These are phyloP conservation scores for Starmerella floricola DNA, from an alignment of 805 yeast genomes.

Conservation along the genomic window DNA sequence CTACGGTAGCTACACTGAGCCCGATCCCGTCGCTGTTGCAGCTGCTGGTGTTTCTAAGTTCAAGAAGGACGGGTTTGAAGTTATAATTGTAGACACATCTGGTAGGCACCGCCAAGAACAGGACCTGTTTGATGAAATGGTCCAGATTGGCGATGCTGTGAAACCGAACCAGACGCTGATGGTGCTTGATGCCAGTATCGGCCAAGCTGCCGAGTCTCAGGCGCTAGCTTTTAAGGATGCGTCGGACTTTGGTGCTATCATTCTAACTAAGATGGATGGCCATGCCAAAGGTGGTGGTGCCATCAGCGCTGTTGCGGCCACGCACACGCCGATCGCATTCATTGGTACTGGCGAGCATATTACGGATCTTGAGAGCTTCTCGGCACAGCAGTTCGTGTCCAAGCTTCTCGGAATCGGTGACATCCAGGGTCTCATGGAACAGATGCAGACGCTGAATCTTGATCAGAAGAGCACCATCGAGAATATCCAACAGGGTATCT, in stretches of 20 bases:
- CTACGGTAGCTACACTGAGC: constrained; percentile 89
- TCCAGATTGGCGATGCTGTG: constrained; percentile 78
- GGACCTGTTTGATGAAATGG: constrained; percentile 85
- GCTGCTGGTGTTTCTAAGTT: constrained; percentile 83
- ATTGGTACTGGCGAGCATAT: constrained; percentile 98
- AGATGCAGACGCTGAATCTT: constrained; percentile 73
- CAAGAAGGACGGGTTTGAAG: constrained; percentile 80
- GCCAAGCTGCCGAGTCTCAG: constrained; percentile 96
- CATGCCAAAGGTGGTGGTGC: constrained; percentile 99
- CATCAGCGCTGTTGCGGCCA: constrained; percentile 94
- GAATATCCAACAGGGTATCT: constrained; percentile 88
- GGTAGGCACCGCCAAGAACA: constrained; percentile 96
- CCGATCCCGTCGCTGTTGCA: constrained; percentile 89
- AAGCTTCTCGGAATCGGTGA: constrained; percentile 92
- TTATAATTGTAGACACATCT: constrained; percentile 92
- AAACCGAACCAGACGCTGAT: constrained; percentile 91
- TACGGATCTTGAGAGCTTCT: constrained; percentile 79
- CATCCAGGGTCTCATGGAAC: constrained; percentile 85
- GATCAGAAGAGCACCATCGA: constrained; percentile 79
- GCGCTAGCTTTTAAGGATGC: constrained; percentile 89
- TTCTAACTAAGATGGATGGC: constrained; percentile 93
- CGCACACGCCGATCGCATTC: constrained; percentile 85
- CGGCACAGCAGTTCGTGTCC: constrained; percentile 82
- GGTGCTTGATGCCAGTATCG: constrained; percentile 95
- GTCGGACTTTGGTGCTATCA: constrained; percentile 86